Evolutionary conservation across 106 monocot species (phyloP).

Genomic region (Dendrobium huoshanense): DNA sequence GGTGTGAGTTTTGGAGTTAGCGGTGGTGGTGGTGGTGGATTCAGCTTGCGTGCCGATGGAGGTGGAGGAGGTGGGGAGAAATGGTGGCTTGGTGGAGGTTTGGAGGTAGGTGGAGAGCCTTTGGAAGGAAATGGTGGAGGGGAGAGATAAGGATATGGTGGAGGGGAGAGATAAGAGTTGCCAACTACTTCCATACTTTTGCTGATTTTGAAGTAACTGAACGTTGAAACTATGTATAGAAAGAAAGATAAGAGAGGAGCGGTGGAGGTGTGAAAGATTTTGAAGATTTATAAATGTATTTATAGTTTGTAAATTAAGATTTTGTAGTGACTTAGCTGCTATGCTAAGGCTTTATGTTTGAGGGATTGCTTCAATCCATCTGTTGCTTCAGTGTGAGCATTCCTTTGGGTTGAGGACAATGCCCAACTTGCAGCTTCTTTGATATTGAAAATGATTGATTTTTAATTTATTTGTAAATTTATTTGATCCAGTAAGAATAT

Average conservation of each 20-base stretch:
- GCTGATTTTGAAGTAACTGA: background rate
- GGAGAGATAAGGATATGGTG: conserved; percentile 8
- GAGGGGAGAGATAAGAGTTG: conserved; percentile 13
- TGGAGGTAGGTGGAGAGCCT: background rate
- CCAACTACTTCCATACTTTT: background rate
- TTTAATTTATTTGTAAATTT: too few relatives aligned
- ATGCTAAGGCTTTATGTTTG: background rate
- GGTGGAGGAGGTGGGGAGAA: background rate
- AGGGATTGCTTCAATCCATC: background rate
- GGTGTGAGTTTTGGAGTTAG: conserved; percentile 3
- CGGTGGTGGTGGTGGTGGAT: conserved; percentile 10
- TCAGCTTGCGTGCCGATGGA: background rate
- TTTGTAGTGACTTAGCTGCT: background rate
- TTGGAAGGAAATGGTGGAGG: conserved; percentile 16
- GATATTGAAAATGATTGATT: too few relatives aligned
- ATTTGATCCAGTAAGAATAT: too few relatives aligned
- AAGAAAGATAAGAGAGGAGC: background rate
- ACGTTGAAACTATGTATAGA: background rate
- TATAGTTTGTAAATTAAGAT: background rate
- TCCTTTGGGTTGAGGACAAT: background rate
- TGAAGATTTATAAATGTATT: background rate
- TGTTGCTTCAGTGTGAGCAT: background rate
- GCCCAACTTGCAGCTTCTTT: too few relatives aligned
- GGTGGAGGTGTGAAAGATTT: background rate
- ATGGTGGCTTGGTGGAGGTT: background rate